Evolutionary conservation across 2,329 filamentous ascomycete genomes (phyloP).

Genomic region (Alternaria brassicicola): DNA sequence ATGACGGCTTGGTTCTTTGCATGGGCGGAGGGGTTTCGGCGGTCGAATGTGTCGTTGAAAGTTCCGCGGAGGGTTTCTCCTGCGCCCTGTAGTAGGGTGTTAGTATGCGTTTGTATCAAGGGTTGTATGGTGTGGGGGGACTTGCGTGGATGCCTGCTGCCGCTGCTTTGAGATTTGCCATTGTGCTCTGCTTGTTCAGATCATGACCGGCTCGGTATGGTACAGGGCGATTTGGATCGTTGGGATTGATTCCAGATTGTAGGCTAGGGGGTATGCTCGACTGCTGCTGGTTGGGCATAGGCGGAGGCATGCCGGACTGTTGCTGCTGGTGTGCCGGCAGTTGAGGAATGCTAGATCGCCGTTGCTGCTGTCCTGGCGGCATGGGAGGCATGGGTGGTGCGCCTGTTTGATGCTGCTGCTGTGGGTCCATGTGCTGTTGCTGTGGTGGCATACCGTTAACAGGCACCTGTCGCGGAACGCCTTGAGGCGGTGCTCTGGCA

Average conservation of each 20-base stretch:
- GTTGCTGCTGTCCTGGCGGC: slow-evolving; percentile 4
- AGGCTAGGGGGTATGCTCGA: slow-evolving; percentile 2
- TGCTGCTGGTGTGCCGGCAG: slow-evolving; percentile 14
- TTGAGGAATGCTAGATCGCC: slow-evolving; percentile 5
- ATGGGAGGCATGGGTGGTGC: slow-evolving; percentile 7
- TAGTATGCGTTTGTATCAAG: neutral
- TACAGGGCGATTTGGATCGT: slow-evolving; percentile 26
- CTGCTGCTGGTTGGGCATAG: slow-evolving; percentile 1
- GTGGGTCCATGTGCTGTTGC: slow-evolving; percentile 1
- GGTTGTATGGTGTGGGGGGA: neutral
- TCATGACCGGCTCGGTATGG: slow-evolving; percentile 33
- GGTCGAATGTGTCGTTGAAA: slow-evolving; percentile 43
- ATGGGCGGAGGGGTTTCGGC: slow-evolving; percentile 37
- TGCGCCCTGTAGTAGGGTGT: slow-evolving; percentile 33
- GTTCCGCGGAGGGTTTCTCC: slow-evolving; percentile 46
- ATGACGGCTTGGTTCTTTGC: slow-evolving; percentile 44
- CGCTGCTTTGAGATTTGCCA: slow-evolving; percentile 44
- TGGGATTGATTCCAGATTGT: slow-evolving; percentile 8
- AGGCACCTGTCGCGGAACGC: slow-evolving; percentile 39
- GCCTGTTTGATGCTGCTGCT: slow-evolving; percentile 11
- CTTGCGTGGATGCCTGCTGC: slow-evolving; percentile 47
- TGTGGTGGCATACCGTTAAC: slow-evolving; percentile 5
- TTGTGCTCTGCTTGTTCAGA: slow-evolving; percentile 34
- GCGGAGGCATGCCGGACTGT: slow-evolving; percentile 21
- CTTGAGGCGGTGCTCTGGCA: slow-evolving; percentile 38